Evolutionary conservation across 345 rosid species (phyloP), one percentile per base, ranked within the genome.

Genomic region (Brassica rapa): DNA sequence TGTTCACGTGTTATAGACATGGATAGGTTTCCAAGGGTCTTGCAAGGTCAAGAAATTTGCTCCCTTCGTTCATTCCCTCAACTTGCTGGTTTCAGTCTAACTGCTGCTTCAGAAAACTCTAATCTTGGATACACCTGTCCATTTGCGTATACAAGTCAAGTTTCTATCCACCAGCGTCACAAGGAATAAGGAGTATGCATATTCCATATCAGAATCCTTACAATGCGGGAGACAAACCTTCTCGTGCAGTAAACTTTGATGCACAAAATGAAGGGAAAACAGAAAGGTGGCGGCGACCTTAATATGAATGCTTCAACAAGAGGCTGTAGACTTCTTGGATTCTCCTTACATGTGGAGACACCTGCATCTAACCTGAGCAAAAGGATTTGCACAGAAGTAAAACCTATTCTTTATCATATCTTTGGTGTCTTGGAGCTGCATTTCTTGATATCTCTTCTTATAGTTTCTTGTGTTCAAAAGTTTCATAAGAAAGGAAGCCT

Each of bases 401-500:
- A 7, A 25, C 32, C 30, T 27, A 27, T 27, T 27, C 30, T 27
- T 27, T 27, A 29, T 8, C 37, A 68, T 76, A 51, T 79, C 30
- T 75, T 70, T 77, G 73, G 30, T 27, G 30, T 33, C 66, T 27
- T 33, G 24, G 30, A 79, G 62, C 35, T 15, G 12, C 66, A 67
- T 62, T 37, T 73, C 39, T n/a, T 23, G 24, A 60, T 79, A 27
- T 27, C 29, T 62, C 46, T 77, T 33, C 65, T 46, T 51, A n/a
- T 51, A 19, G 15, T 51, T 25, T 62, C 49, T 64, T 77, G 32
- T 59, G 49, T 74, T 30, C 10, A 68, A 82, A 87, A 94, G 98
- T 95, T 91, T 84, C 93, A 91, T 87, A 94, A 89, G 90, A 95
- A 94, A 85, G 98, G 97, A 73, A 94, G 90, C 78, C 81, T 86